Base-by-base conservation (phyloP, 1,284 basidiomycete species). In the Volvariella surrecta region DNA sequence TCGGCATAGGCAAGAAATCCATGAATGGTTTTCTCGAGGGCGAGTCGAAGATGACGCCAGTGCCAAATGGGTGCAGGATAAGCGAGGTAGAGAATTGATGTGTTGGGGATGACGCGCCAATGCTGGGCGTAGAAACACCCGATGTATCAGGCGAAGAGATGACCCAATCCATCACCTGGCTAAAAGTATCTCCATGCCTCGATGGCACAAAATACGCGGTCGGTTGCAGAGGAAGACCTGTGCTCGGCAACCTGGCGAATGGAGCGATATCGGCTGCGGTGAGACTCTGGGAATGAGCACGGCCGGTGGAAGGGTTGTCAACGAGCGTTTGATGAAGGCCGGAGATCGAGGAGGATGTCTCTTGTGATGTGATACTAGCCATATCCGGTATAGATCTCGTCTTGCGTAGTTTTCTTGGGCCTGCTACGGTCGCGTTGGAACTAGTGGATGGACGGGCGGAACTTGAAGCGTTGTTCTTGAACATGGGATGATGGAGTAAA, bases 231-330 rank as follows among this genome's bases (percentile, higher is more conserved):
- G 6, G 11, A 6, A 6, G 24, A 11, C 24, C 11, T 11, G 24
- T 11, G 6, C 6, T 11, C 24, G 24, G 24, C 24, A 28, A 28
- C 6, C 50, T 54, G 43, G 58, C 48, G 32, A 62, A 60, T 16
- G 70, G 71, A 22, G 74, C 70, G 40, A 77, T 66, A 49, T 88
- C 83, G 13, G 73, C 78, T 4, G 76, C 76, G 0, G 84, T 87
- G 15, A 88, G 83, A 55, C 82, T 87, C 49, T 86, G 79, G 4
- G 84, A 86, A 54, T 87, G 84, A 2, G 69, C 74, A 17, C 84
- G 75, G 21, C 79, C 78, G 0, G 70, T 68, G 39, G 46, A 44
- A 24, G 48, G 45, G 32, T 45, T 20, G 31, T 40, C 51, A 15
- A 19, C 34, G 18, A 6, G 34, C 6, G 34, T 4, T n/a, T 32